Evolutionary conservation across 2,329 filamentous ascomycete species (phyloP).

Genomic region (Penicillium sp.): DNA sequence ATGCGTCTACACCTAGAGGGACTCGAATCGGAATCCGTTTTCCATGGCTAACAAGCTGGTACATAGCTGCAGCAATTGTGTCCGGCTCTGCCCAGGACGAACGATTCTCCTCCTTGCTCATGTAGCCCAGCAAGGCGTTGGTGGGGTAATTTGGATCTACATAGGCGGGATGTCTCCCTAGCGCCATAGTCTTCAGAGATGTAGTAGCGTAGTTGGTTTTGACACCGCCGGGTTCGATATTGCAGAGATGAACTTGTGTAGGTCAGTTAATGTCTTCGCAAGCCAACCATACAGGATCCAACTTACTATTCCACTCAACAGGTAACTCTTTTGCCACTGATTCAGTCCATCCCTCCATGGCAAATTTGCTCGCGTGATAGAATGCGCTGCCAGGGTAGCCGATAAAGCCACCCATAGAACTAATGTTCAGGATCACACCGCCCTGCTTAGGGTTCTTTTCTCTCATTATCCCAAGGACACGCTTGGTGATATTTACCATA

Average conservation of each 20-base stretch:
- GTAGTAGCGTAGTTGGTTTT: conserved; percentile 45
- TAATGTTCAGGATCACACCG: conserved; percentile 23
- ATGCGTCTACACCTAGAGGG: conserved; percentile 36
- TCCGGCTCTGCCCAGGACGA: conserved; percentile 18
- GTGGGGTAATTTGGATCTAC: neutral
- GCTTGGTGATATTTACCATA: conserved; percentile 40
- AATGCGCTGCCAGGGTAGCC: conserved; percentile 22
- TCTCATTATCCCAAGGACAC: conserved; percentile 31
- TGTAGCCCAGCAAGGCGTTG: conserved; percentile 5
- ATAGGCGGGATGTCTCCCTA: conserved; percentile 5
- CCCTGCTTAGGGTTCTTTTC: conserved; percentile 33
- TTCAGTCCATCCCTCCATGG: conserved; percentile 24
- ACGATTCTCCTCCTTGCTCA: neutral
- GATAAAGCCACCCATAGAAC: conserved; percentile 19
- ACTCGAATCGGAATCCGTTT: conserved; percentile 43
- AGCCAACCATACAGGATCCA: neutral
- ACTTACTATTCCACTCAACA: conserved; percentile 21
- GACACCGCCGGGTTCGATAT: conserved; percentile 45
- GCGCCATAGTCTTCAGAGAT: conserved; percentile 19
- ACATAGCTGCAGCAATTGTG: conserved; percentile 40
- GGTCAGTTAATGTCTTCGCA: neutral
- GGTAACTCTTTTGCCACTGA: conserved; percentile 23
- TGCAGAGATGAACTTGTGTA: conserved; percentile 38
- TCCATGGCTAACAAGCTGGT: conserved; percentile 34
- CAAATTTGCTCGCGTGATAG: conserved; percentile 25